A percentile compares a stretch with the other conserved stretches of the same genome.
These are phyloP conservation scores for Coemansia sp. DNA, from an alignment of 192 early-diverging fungal genomes.

Conservation along the genomic window DNA sequence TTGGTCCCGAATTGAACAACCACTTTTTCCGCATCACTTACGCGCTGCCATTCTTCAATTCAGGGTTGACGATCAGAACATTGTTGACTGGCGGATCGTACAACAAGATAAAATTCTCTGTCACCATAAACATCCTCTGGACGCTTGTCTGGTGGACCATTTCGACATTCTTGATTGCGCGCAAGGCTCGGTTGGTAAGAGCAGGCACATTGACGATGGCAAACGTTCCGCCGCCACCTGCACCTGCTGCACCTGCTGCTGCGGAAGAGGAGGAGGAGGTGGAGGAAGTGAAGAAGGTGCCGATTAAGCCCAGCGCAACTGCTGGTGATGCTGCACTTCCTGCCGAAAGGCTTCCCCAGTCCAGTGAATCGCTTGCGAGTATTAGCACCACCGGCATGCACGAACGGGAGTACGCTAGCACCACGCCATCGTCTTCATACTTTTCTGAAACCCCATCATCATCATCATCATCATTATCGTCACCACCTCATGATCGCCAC, in stretches of 20 bases:
- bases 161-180: slow-evolving; percentile 50
- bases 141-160: slow-evolving; percentile 39
- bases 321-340: slow-evolving; percentile 6
- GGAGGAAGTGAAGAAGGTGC: background rate
- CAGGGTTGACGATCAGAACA: slow-evolving; percentile 35
- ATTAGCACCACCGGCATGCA: background rate
- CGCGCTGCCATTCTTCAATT: slow-evolving; percentile 42
- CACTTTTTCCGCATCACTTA: slow-evolving; percentile 52
- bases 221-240: slow-evolving; percentile 45
- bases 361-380: background rate
- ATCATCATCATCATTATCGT: background rate
- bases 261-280: background rate
- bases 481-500: too few relatives aligned
- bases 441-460: background rate
- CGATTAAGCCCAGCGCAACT: background rate
- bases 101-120: slow-evolving; percentile 29
- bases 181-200: slow-evolving; percentile 44
- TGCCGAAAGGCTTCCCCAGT: slow-evolving; percentile 11
- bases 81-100: slow-evolving; percentile 42
- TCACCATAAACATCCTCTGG: slow-evolving; percentile 37
- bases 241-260: background rate
- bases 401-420: background rate
- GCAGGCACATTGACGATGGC: slow-evolving; percentile 42
- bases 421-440: background rate
- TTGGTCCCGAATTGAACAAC: slow-evolving; percentile 51